Percentiles rank a stretch among this genome's conserved stretches.
Conservation (phyloP, 805 yeast genomes). For the Torulaspora indica region DNA sequence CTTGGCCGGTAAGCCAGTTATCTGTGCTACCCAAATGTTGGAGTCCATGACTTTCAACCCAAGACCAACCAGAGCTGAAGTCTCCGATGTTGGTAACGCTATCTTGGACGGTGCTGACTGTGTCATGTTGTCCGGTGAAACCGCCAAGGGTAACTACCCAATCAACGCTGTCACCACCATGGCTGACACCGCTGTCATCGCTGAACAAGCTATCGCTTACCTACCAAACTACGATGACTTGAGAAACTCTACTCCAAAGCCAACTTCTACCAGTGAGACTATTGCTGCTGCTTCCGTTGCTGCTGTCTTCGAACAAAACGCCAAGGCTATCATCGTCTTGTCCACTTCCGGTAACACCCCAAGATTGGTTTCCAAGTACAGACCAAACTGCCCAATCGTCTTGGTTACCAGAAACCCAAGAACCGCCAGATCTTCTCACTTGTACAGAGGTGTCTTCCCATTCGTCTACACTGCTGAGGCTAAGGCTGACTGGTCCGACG, state of each 20-base stretch:
- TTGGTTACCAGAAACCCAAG: conserved; percentile 95
- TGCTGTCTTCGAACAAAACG: conserved; percentile 92
- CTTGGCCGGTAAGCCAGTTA: conserved; percentile 98
- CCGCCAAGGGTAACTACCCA: conserved; percentile 99
- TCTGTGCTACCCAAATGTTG: conserved; percentile 99
- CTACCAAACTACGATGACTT: conserved; percentile 78
- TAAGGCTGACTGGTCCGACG: conserved; percentile 84
- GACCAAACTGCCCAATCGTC: conserved; percentile 95
- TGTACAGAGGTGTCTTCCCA: conserved; percentile 98
- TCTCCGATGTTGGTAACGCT: conserved; percentile 98
- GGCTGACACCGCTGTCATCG: conserved; percentile 95
- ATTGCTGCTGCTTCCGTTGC: conserved; percentile 96
- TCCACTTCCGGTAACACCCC: conserved; percentile 95
- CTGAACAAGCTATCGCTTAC: conserved; percentile 96
- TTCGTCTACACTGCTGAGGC: conserved; percentile 66
- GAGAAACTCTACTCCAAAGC: conserved; percentile 77
- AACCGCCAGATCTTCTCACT: conserved; percentile 92
- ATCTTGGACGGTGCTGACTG: conserved; percentile 99
- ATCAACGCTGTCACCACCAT: conserved; percentile 95
- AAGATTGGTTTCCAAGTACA: conserved; percentile 93
- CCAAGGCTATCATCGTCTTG: conserved; percentile 93
- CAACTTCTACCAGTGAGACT: conserved; percentile 92
- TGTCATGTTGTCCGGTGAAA: conserved; percentile 99
- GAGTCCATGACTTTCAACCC: conserved; percentile 99
- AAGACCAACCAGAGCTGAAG: conserved; percentile 99